These are phyloP conservation scores for Boletus bicolor DNA, from an alignment of 768 basidiomycete species.

Conservation along the genomic window DNA sequence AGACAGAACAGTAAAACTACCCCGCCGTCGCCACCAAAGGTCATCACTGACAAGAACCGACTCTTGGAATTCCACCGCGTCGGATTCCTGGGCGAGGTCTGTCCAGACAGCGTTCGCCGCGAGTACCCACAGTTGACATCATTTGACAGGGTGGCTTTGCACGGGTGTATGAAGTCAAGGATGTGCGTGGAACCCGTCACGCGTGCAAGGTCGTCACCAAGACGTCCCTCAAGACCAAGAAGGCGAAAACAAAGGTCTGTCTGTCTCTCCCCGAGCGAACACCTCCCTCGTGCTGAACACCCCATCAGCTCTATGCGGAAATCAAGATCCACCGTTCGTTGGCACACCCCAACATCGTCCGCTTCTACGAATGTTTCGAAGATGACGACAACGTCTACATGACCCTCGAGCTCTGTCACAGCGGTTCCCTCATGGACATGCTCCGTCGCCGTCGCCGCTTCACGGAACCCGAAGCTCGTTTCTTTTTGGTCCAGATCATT, in stretches of 20 bases:
- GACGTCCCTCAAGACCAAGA: constrained; percentile 87
- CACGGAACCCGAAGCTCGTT: constrained; percentile 89
- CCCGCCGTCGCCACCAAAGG: constrained; percentile 75
- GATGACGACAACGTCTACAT: constrained; percentile 96
- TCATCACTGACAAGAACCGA: constrained; percentile 65
- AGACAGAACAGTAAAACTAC: constrained; percentile 80
- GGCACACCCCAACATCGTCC: constrained; percentile 88
- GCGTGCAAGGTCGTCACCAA: constrained; percentile 98
- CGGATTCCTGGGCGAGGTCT: constrained; percentile 86
- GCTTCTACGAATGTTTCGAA: constrained; percentile 92
- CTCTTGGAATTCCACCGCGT: constrained; percentile 62
- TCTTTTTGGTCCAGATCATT: constrained; percentile 91
- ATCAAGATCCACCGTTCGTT: constrained; percentile 96
- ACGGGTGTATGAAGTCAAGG: constrained; percentile 92
- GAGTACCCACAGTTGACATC: neutral
- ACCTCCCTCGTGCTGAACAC: neutral
- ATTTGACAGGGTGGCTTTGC: constrained; percentile 80
- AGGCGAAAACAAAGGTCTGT: constrained; percentile 91
- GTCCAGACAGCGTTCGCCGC: neutral
- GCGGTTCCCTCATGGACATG: constrained; percentile 89
- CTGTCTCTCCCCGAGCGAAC: neutral
- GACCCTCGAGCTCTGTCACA: constrained; percentile 88
- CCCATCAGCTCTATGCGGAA: constrained; percentile 85
- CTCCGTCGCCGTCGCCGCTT: constrained; percentile 82
- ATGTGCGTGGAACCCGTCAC: constrained; percentile 55